Evolutionary conservation across 106 monocot species (phyloP), one percentile per base, ranked within the genome.

Genomic region (Triglochin maritima): DNA sequence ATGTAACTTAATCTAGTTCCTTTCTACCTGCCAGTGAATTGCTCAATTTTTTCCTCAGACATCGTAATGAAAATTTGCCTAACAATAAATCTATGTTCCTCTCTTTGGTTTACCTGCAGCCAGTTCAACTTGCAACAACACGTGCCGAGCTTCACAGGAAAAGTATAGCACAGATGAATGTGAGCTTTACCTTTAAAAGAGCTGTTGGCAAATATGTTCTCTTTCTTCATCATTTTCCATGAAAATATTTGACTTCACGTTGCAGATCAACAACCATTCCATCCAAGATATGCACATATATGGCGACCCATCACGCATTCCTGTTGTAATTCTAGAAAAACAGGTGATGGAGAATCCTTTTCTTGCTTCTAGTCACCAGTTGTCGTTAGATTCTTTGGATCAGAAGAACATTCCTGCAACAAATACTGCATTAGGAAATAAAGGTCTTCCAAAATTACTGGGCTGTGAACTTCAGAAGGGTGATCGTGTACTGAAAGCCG

Each of bases 131-230:
- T 71, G 85, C 90, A 57, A 65, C 49, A 29, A 69, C 79, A 49
- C 90, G 88, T 43, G 87, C 95, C 64, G 95, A 91, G 59, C 85
- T 90, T 15, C 90, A 96, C 66, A 83, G 95, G 59, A 96, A 72
- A 84, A 96, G 81, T 74, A 91, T 96, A 70, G 75, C 78, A 11
- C 90, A 96, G 77, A 96, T 96, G 95, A 96, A 90, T 81, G 95
- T 85, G 59, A 77, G 74, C 2, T 17, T 58, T 41, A 15, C 60
- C 11, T 58, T 44, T 42, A 10, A 45, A 62, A 11, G 14, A 2
- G 7, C 53, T 73, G 13, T 44, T 42, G 44, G 16, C n/a, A 44
- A 56, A 48, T 72, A 49, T 49, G 13, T 9, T 9, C 5, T 13
- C 9, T 44, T 45, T 15, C n/a, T 64, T 29, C 29, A 29, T 29